Base-by-base conservation (phyloP, 495 filamentous ascomycete genomes). In the Podospora conica region DNA sequence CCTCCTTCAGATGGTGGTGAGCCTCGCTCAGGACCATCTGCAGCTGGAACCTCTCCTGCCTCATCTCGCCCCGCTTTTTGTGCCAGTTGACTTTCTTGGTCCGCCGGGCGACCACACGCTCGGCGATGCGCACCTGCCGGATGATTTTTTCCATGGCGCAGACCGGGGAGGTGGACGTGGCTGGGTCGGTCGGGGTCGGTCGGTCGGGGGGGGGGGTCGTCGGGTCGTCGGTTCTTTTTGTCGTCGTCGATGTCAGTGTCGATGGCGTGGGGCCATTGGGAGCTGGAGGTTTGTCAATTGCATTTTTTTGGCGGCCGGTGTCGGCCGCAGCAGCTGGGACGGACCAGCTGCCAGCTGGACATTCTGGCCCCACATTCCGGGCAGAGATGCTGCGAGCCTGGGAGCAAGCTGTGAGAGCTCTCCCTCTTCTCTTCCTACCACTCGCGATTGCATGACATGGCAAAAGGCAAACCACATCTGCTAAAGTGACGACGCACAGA, bases 141-240 rank as follows among this genome's bases (percentile, higher is more conserved):
- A 91, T 82, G 70, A 92, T 81, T 77, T 89, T 91, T 77, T 92
- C 88, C 90, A 93, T 93, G 68, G 69, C 80, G 61, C 29, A 55
- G 58, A 23, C 29, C 29, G 29, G 12, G 10, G 10, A 31, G 10
- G 29, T 31, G 29, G 29, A 11, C 29, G 29, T 31, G 12, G 29
- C 29, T 11, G 28, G 8, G 33, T 55, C 55, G n/a, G 1, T 24
- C 25, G 10, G 24, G 33, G 62, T 54, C 57, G 18, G 48, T 27
- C 15, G 27, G n/a, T 11, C 18, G 58, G 59, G 27, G 33, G 58
- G n/a, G 23, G 33, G 20, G 40, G 59, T 24, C 54, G 55, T 55
- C 15, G 31, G 29, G 54, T 64, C 25, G 24, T 68, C 58, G 53
- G n/a, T n/a, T n/a, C n/a, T n/a, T n/a, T n/a, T 25, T 8, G 61